These are phyloP conservation scores for Dichotomocladium elegans DNA, from an alignment of 371 early-diverging fungal species.

Conservation along the genomic window DNA sequence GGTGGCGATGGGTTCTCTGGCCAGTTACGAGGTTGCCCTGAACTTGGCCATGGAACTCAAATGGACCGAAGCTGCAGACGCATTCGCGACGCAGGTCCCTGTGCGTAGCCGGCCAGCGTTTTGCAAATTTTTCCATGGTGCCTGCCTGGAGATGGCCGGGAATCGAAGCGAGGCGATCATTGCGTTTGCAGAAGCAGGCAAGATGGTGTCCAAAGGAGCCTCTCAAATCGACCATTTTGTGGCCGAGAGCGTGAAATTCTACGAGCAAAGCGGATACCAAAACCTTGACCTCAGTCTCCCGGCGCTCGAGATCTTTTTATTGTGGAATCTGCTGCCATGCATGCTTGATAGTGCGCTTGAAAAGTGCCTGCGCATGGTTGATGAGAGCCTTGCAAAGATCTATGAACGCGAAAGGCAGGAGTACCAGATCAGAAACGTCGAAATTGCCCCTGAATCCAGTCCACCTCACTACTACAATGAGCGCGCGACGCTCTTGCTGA, in stretches of 20 bases:
- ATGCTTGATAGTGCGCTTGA: slow-evolving; percentile 43
- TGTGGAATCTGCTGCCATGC: slow-evolving; percentile 57
- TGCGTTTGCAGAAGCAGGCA: slow-evolving; percentile 46
- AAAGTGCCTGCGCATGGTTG: slow-evolving; percentile 38
- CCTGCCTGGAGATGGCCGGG: slow-evolving; percentile 45
- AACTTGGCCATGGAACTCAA: slow-evolving; percentile 47
- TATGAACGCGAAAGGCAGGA: slow-evolving; percentile 46
- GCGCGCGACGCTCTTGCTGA: slow-evolving; percentile 35
- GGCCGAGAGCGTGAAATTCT: slow-evolving; percentile 46
- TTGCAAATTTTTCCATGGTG: slow-evolving; percentile 47
- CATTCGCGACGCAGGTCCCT: slow-evolving; percentile 29
- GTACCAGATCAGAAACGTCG: slow-evolving; percentile 39
- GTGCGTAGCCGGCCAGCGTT: slow-evolving; percentile 46
- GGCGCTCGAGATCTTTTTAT: slow-evolving; percentile 51
- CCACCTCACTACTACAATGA: slow-evolving; percentile 47
- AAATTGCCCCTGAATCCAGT: slow-evolving; percentile 33
- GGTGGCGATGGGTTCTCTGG: slow-evolving; percentile 24
- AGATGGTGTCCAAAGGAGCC: slow-evolving; percentile 25
- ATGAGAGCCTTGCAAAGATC: slow-evolving; percentile 32
- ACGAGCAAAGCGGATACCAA: slow-evolving; percentile 53
- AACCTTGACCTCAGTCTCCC: slow-evolving; percentile 53
- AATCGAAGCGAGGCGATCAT: slow-evolving; percentile 45
- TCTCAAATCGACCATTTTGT: slow-evolving; percentile 50
- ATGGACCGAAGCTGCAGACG: slow-evolving; percentile 40
- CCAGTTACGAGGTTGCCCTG: slow-evolving; percentile 52